phyloP scores from a whole-genome alignment of 345 rosid species.

The Bruguiera gymnorhiza region DNA sequence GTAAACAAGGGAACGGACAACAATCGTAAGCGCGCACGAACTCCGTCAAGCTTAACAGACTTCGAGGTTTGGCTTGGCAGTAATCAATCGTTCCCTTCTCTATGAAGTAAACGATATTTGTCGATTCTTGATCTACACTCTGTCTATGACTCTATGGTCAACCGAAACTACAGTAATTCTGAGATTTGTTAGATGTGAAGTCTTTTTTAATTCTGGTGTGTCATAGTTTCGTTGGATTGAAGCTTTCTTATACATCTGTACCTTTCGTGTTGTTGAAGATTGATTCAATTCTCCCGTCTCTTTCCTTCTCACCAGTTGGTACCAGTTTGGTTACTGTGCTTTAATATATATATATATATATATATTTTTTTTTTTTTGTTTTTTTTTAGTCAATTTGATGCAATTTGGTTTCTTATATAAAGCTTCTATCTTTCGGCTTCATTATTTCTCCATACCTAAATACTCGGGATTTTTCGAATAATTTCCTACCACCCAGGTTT shows the following conservation, averaged over 20 bases:
- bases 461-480: neutral
- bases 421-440: conserved; percentile 11
- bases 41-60: too few species aligned
- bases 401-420: conserved; percentile 25
- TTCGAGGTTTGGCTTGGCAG: too few species aligned
- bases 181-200: conserved; percentile 32
- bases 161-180: too few species aligned
- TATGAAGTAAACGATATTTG: too few species aligned
- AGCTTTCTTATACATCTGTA: conserved; percentile 21
- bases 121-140: too few species aligned
- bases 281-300: neutral
- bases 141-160: too few species aligned
- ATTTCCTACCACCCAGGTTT: neutral
- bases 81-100: too few species aligned
- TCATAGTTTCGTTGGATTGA: conserved; percentile 24
- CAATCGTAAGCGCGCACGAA: too few species aligned
- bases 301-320: conserved; percentile 26
- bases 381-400: neutral
- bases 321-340: conserved; percentile 20
- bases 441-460: neutral
- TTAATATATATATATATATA: neutral
- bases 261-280: conserved; percentile 35
- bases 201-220: conserved; percentile 14
- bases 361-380: neutral
- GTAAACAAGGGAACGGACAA: neutral